Evolutionary conservation across 805 yeast genomes (phyloP).

Genomic region (Wickerhamiella sergipiensis): DNA sequence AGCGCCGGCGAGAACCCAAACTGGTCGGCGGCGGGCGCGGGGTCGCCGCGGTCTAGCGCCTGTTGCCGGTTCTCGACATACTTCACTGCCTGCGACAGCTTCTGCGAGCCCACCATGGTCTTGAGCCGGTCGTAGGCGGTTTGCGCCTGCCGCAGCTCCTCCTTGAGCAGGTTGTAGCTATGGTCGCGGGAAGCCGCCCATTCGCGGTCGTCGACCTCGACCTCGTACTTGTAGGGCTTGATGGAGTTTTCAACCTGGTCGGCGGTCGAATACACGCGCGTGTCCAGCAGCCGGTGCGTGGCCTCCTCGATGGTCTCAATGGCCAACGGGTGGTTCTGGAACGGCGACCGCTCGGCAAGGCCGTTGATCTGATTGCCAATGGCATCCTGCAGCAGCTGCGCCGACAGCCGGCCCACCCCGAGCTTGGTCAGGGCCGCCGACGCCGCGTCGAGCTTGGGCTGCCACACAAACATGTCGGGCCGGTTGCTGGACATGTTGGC

Average conservation of each 20-base stretch:
- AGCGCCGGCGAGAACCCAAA: slow-evolving; percentile 70
- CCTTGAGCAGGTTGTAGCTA: slow-evolving; percentile 56
- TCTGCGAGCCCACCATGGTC: slow-evolving; percentile 67
- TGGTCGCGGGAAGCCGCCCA: slow-evolving; percentile 78
- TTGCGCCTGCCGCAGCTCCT: slow-evolving; percentile 76
- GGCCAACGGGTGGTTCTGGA: slow-evolving; percentile 78
- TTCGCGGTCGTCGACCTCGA: slow-evolving; percentile 90
- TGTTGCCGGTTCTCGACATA: slow-evolving; percentile 31
- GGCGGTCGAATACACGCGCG: slow-evolving; percentile 79
- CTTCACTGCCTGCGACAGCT: slow-evolving; percentile 68
- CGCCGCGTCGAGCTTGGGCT: slow-evolving; percentile 68
- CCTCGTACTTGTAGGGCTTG: slow-evolving; percentile 94
- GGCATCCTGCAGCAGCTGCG: slow-evolving; percentile 69
- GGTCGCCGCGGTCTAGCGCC: slow-evolving; percentile 5
- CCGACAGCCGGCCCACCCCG: slow-evolving; percentile 86
- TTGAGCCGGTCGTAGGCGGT: slow-evolving; percentile 45
- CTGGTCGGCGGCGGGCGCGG: slow-evolving; percentile 23
- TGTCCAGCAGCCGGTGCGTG: slow-evolving; percentile 61
- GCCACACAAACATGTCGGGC: slow-evolving; percentile 74
- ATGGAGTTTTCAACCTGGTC: slow-evolving; percentile 98
- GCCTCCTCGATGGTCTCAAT: slow-evolving; percentile 72
- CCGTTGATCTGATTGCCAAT: slow-evolving; percentile 64
- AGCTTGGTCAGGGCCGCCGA: slow-evolving; percentile 76
- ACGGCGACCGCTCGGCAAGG: slow-evolving; percentile 58
- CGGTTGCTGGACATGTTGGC: slow-evolving; percentile 35